These are phyloP conservation scores for Tylopilus orsonianus DNA, from an alignment of 1,284 basidiomycete genomes.

Conservation along the genomic window DNA sequence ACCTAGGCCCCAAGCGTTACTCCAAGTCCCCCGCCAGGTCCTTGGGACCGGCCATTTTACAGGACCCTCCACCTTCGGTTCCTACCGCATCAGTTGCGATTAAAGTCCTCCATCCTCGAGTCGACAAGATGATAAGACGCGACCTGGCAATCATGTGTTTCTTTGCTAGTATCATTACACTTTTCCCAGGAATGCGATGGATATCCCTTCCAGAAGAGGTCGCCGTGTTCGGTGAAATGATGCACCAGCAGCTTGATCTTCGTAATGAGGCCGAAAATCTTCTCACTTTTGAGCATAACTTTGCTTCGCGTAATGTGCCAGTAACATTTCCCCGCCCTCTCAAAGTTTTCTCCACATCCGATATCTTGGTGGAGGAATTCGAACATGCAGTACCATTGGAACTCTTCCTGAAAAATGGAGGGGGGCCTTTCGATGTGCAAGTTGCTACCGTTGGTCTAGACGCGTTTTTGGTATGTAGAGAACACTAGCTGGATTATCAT, in stretches of 20 bases:
- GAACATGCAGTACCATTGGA: constrained; percentile 93
- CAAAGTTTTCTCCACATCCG: constrained; percentile 72
- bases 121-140: constrained; percentile 77
- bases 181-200: constrained; percentile 95
- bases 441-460: constrained; percentile 94
- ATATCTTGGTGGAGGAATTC: constrained; percentile 90
- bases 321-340: constrained; percentile 92
- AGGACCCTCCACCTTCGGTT: constrained; percentile 63
- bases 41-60: constrained; percentile 53
- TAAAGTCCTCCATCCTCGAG: constrained; percentile 92
- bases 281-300: constrained; percentile 84
- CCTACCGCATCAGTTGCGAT: constrained; percentile 89
- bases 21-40: constrained; percentile 47
- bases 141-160: constrained; percentile 95
- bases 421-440: constrained; percentile 86
- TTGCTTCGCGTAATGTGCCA: constrained; percentile 73
- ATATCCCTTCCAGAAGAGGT: constrained; percentile 96
- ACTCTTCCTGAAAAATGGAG: constrained; percentile 84
- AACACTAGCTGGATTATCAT: constrained; percentile 7
- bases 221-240: constrained; percentile 93
- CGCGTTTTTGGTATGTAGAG: constrained; percentile 80
- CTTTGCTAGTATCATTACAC: constrained; percentile 80
- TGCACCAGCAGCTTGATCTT: constrained; percentile 93
- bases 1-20: constrained; percentile 65
- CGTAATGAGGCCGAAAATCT: constrained; percentile 91